Evolutionary conservation across 2,329 filamentous ascomycete species (phyloP).

Genomic region (Cytospora schulzeri): DNA sequence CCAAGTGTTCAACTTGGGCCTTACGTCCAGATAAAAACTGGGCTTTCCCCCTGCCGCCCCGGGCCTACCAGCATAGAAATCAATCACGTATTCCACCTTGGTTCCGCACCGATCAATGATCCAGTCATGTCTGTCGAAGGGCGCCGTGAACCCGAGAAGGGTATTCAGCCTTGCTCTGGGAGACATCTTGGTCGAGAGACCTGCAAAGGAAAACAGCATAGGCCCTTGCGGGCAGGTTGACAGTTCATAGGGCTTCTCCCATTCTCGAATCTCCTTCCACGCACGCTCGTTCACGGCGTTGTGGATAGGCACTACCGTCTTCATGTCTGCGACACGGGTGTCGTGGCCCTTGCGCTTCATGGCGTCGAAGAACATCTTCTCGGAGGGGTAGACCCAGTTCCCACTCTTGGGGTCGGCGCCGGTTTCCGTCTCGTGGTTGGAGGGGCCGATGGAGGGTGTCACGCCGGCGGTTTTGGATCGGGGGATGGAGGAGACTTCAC

Average conservation of each 20-base stretch:
- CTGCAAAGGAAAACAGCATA: slow-evolving; percentile 80
- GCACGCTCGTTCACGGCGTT: slow-evolving; percentile 98
- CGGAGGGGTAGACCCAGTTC: slow-evolving; percentile 97
- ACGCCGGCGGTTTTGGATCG: slow-evolving; percentile 51
- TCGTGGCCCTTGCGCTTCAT: slow-evolving; percentile 89
- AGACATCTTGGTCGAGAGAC: slow-evolving; percentile 69
- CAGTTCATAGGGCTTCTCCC: slow-evolving; percentile 71
- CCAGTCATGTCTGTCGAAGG: slow-evolving; percentile 98
- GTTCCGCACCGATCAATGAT: slow-evolving; percentile 88
- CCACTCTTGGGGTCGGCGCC: slow-evolving; percentile 69
- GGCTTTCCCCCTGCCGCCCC: slow-evolving; percentile 44
- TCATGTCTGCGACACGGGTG: slow-evolving; percentile 74
- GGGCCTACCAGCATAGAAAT: slow-evolving; percentile 83
- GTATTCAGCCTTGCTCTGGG: slow-evolving; percentile 83
- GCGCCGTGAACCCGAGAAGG: slow-evolving; percentile 81
- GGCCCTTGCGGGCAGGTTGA: slow-evolving; percentile 72
- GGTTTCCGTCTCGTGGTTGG: slow-evolving; percentile 77
- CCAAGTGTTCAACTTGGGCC: slow-evolving; percentile 69
- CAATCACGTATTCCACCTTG: slow-evolving; percentile 91
- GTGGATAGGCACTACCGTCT: slow-evolving; percentile 91
- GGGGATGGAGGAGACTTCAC: slow-evolving; percentile 80
- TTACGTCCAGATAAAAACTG: slow-evolving; percentile 69
- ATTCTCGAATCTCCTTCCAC: slow-evolving; percentile 87
- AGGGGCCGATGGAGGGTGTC: slow-evolving; percentile 43
- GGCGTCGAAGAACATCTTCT: slow-evolving; percentile 97